phyloP scores from a whole-genome alignment of 2,329 filamentous ascomycete genomes.

The Verticillium nubilum region DNA sequence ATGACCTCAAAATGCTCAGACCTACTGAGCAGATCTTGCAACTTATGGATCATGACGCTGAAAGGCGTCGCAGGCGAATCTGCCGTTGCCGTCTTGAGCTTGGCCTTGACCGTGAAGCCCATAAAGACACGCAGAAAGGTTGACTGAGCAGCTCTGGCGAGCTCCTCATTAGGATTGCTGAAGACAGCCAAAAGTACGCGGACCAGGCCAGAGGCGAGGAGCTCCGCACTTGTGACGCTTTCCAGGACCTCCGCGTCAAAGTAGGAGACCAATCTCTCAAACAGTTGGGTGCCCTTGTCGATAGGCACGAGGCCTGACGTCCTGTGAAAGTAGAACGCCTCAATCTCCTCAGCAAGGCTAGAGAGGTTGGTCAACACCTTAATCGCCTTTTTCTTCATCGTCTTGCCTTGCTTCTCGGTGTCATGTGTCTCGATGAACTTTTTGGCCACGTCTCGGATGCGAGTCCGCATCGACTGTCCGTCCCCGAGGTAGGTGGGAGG shows the following conservation, averaged over 20 bases:
- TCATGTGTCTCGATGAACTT: slow-evolving; percentile 82
- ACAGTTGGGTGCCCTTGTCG: slow-evolving; percentile 59
- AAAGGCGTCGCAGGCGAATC: slow-evolving; percentile 78
- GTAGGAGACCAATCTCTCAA: slow-evolving; percentile 70
- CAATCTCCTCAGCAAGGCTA: slow-evolving; percentile 65
- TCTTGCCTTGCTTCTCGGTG: slow-evolving; percentile 62
- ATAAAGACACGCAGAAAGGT: slow-evolving; percentile 92
- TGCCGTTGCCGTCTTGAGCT: slow-evolving; percentile 55
- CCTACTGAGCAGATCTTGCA: slow-evolving; percentile 92
- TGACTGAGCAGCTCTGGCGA: slow-evolving; percentile 65
- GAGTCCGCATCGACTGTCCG: slow-evolving; percentile 57
- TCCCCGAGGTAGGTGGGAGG: slow-evolving; percentile 42
- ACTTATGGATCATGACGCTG: slow-evolving; percentile 84
- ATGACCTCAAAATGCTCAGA: slow-evolving; percentile 98
- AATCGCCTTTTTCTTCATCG: slow-evolving; percentile 72
- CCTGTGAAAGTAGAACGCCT: slow-evolving; percentile 60
- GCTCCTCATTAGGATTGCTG: slow-evolving; percentile 58
- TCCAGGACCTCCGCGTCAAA: slow-evolving; percentile 87
- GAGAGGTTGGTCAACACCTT: slow-evolving; percentile 71
- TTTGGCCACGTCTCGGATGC: slow-evolving; percentile 72
- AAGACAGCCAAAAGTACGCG: slow-evolving; percentile 78
- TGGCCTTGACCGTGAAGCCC: slow-evolving; percentile 64
- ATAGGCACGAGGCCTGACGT: slow-evolving; percentile 37
- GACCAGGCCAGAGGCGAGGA: slow-evolving; percentile 87
- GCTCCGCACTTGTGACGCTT: slow-evolving; percentile 91